Evolutionary conservation across 306 rosid species (phyloP).

Genomic region (Dalbergia cochinchinensis): DNA sequence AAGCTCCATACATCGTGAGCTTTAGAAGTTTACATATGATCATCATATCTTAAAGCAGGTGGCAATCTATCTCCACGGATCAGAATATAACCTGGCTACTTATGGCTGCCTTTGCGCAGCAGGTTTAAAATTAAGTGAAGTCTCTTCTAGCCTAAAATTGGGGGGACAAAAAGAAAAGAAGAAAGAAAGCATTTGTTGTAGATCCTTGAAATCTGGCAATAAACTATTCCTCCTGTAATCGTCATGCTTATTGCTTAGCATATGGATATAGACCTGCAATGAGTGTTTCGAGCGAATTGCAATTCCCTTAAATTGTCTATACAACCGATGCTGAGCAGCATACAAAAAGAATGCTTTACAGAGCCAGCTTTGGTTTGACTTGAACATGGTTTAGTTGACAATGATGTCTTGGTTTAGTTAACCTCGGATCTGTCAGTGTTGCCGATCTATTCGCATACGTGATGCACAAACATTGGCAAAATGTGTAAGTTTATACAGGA

Average conservation of each 20-base stretch:
- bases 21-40: conserved; percentile 30
- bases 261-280: conserved; percentile 5
- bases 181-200: conserved; percentile 2
- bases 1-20: conserved; percentile 32
- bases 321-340: too few species aligned
- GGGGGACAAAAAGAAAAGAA: not conserved
- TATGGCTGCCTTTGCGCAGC: conserved; percentile 17
- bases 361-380: too few species aligned
- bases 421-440: not conserved
- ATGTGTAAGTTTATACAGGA: not conserved
- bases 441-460: not conserved
- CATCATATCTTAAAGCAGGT: conserved; percentile 40
- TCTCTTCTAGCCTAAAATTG: conserved; percentile 21
- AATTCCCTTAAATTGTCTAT: not conserved
- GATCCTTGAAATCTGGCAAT: conserved; percentile 38
- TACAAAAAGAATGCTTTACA: too few species aligned
- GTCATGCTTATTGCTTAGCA: not conserved
- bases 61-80: conserved; percentile 18
- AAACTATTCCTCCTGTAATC: conserved; percentile 10
- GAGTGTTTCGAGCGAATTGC: conserved; percentile 29
- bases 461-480: not conserved
- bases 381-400: not conserved
- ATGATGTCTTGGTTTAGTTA: not conserved
- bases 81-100: conserved; percentile 33
- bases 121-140: conserved; percentile 16